These are phyloP conservation scores for Telopea speciosissima DNA, from an alignment of 177 flowering plant species.

Conservation along the genomic window DNA sequence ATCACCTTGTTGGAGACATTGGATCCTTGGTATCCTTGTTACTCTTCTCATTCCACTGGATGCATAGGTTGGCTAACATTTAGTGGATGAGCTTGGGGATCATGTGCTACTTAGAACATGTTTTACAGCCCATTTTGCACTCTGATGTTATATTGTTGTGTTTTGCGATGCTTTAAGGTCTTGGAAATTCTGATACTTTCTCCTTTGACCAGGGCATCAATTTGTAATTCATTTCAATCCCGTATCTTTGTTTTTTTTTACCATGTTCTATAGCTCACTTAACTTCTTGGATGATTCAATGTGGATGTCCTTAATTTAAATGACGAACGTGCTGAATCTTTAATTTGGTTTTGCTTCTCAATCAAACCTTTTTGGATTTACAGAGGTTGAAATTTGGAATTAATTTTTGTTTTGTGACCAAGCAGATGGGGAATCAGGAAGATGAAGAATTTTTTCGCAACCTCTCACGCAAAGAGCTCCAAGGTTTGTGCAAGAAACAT, in stretches of 20 bases:
- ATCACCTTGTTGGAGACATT: too few relatives aligned
- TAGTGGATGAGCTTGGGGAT: too few relatives aligned
- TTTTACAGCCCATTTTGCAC: background rate
- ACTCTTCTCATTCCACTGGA: too few relatives aligned
- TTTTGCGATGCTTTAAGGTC: background rate
- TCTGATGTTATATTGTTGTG: background rate
- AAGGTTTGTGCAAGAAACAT: slow-evolving; percentile 39
- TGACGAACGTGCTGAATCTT: background rate
- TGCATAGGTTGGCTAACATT: too few relatives aligned
- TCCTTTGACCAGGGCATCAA: background rate
- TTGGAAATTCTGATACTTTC: background rate
- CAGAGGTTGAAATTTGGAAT: background rate
- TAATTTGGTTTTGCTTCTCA: background rate
- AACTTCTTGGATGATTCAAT: background rate
- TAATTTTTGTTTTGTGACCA: slow-evolving; percentile 8
- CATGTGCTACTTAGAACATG: too few relatives aligned
- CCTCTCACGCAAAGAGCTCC: slow-evolving; percentile 46
- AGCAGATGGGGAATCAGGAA: slow-evolving; percentile 26
- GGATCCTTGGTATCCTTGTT: too few relatives aligned
- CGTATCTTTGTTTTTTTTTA: background rate
- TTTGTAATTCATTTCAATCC: background rate
- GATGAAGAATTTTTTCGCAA: slow-evolving; percentile 21
- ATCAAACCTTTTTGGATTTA: background rate
- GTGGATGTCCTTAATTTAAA: background rate
- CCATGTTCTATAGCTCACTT: background rate